These are phyloP conservation scores for Exophiala viscosa DNA, from an alignment of 2,329 filamentous ascomycete species.

Conservation along the genomic window DNA sequence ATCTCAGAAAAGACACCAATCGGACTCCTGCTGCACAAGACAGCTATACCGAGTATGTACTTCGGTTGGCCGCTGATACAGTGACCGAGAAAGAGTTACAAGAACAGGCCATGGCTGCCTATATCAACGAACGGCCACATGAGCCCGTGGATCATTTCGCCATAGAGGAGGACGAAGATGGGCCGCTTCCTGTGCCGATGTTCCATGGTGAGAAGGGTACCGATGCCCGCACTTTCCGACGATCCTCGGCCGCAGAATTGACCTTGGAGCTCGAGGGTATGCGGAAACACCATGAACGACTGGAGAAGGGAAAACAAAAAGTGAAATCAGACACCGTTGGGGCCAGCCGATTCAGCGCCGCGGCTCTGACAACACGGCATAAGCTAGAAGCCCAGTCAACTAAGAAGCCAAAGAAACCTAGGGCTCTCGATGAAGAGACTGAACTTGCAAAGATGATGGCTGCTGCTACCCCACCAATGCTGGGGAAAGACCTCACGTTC, in stretches of 20 bases:
- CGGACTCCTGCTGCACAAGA: constrained; percentile 50
- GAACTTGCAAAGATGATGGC: constrained; percentile 54
- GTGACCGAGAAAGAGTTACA: constrained; percentile 71
- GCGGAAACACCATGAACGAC: constrained; percentile 69
- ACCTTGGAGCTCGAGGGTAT: constrained; percentile 76
- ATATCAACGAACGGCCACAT: constrained; percentile 47
- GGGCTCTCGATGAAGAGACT: constrained; percentile 27
- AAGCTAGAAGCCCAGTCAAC: constrained; percentile 19
- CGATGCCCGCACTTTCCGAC: constrained; percentile 35
- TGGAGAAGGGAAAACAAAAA: constrained; percentile 50
- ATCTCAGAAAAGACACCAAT: constrained; percentile 29
- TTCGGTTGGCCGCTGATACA: constrained; percentile 74
- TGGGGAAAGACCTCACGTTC: constrained; percentile 76
- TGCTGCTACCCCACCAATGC: constrained; percentile 73
- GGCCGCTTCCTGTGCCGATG: constrained; percentile 28
- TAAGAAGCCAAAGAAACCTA: constrained; percentile 20
- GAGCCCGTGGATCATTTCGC: constrained; percentile 48
- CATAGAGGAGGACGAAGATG: constrained; percentile 35
- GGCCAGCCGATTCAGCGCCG: constrained; percentile 34
- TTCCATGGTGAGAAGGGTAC: constrained; percentile 30
- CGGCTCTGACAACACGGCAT: constrained; percentile 30
- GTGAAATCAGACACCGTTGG: constrained; percentile 35
- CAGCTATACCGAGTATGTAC: constrained; percentile 69
- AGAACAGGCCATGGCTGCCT: constrained; percentile 54
- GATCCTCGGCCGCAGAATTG: constrained; percentile 45